phyloP scores from a whole-genome alignment of 177 flowering plant species.

The Vitis hybrid region DNA sequence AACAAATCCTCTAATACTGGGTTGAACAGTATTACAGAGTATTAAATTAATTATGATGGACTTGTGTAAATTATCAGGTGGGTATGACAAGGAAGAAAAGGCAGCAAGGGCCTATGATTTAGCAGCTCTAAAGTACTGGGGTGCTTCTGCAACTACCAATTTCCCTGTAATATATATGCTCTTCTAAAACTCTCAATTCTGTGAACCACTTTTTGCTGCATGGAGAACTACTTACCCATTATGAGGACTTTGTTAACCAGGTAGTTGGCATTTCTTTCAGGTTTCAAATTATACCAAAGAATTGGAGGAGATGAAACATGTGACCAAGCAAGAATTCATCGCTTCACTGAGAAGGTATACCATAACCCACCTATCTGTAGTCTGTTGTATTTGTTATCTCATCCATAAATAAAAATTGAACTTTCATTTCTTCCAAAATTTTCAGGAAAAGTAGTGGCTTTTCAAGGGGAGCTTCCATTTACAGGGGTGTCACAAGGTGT shows the following conservation, averaged over 20 bases:
- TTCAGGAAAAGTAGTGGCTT: slow-evolving; percentile 91
- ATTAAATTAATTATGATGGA: neutral
- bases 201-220: neutral
- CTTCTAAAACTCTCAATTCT: neutral
- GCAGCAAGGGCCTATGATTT: slow-evolving; percentile 94
- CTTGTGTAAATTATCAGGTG: slow-evolving; percentile 44
- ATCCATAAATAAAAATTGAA: neutral
- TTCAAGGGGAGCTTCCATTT: slow-evolving; percentile 90
- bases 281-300: slow-evolving; percentile 62
- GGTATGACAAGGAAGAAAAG: slow-evolving; percentile 94
- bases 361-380: neutral
- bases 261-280: slow-evolving; percentile 27
- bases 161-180: slow-evolving; percentile 53
- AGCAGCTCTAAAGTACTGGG: slow-evolving; percentile 97
- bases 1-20: neutral
- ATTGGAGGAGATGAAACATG: slow-evolving; percentile 83
- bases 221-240: slow-evolving; percentile 3
- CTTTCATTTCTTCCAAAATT: neutral
- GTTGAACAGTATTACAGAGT: no score
- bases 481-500: slow-evolving; percentile 91
- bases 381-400: neutral
- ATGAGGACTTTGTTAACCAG: neutral
- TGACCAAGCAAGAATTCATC: slow-evolving; percentile 86
- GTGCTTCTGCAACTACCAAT: slow-evolving; percentile 81
- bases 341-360: slow-evolving; percentile 86